phyloP scores from a whole-genome alignment of 352 stramenopile species.

The Pythium dissimile region DNA sequence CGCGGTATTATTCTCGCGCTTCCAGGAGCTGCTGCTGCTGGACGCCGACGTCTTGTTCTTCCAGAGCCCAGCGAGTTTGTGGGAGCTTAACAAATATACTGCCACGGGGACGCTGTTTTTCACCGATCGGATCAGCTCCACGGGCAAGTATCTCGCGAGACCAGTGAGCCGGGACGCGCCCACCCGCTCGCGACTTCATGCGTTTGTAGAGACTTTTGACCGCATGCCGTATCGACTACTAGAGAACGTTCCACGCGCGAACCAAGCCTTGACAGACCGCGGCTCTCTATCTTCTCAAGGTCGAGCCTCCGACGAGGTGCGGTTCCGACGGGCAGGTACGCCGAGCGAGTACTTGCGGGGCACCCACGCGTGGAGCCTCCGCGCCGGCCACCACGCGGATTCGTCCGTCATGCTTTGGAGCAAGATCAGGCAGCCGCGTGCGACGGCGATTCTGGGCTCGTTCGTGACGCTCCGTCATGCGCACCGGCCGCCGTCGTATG shows the following conservation, averaged over 20 bases:
- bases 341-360: no score
- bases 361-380: conserved; percentile 66
- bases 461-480: conserved; percentile 38
- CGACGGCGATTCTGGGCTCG: conserved; percentile 56
- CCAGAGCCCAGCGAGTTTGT: conserved; percentile 44
- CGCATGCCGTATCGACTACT: conserved; percentile 36
- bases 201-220: conserved; percentile 51
- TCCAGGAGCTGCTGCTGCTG: conserved; percentile 64
- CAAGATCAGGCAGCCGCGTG: conserved; percentile 60
- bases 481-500: conserved; percentile 41
- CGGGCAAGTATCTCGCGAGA: conserved; percentile 36
- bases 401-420: conserved; percentile 76
- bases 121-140: conserved; percentile 47
- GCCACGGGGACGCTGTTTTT: conserved; percentile 63
- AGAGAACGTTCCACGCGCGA: conserved; percentile 23
- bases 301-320: no score
- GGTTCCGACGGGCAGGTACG: no score
- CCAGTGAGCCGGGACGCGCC: conserved; percentile 16
- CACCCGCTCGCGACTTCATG: conserved; percentile 29
- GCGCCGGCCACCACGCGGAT: conserved; percentile 64
- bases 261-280: no score
- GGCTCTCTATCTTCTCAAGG: no score
- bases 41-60: conserved; percentile 75
- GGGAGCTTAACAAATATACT: conserved; percentile 40
- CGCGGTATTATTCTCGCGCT: conserved; percentile 50